Percentiles rank a stretch among this genome's conserved stretches.
Evolutionary conservation across 2,329 filamentous ascomycete species (phyloP).

Genomic region (Trichoderma polysporum): DNA sequence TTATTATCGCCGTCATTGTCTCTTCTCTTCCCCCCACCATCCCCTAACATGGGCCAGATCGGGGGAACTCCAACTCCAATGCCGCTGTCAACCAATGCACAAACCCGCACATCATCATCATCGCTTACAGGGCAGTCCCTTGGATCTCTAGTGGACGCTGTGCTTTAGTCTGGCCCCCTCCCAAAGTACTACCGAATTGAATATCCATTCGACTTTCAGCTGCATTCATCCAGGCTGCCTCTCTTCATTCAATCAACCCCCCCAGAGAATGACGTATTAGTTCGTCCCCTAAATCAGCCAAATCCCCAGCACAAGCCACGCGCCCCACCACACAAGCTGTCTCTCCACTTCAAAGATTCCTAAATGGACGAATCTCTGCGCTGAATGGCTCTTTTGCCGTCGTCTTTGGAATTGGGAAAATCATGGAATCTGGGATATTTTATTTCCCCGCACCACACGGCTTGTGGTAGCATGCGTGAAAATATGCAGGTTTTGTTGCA

Average conservation of each 20-base stretch:
- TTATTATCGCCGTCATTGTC: not conserved
- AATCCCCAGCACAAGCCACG: slow-evolving; percentile 5
- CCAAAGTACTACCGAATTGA: not conserved
- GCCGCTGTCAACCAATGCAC: not conserved
- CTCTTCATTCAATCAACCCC: not conserved
- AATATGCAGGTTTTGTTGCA: not conserved
- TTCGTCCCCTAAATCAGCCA: not conserved
- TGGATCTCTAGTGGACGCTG: not conserved
- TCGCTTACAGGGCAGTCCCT: not conserved
- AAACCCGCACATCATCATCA: not conserved
- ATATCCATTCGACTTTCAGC: not conserved
- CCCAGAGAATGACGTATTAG: slow-evolving; percentile 8
- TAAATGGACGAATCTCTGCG: not conserved
- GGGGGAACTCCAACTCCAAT: not conserved
- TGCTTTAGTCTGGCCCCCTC: not conserved
- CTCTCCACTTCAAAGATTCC: slow-evolving; percentile 9
- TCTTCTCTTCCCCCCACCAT: not conserved
- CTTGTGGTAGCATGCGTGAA: not conserved
- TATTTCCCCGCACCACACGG: not conserved
- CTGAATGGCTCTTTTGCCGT: not conserved
- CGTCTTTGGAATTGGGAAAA: not conserved
- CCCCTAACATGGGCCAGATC: not conserved
- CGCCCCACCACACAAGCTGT: not conserved
- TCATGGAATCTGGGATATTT: not conserved
- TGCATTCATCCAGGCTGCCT: slow-evolving; percentile 1